Conservation (phyloP, 176 grass and related monocot genomes). For the Eragrostis curvula region DNA sequence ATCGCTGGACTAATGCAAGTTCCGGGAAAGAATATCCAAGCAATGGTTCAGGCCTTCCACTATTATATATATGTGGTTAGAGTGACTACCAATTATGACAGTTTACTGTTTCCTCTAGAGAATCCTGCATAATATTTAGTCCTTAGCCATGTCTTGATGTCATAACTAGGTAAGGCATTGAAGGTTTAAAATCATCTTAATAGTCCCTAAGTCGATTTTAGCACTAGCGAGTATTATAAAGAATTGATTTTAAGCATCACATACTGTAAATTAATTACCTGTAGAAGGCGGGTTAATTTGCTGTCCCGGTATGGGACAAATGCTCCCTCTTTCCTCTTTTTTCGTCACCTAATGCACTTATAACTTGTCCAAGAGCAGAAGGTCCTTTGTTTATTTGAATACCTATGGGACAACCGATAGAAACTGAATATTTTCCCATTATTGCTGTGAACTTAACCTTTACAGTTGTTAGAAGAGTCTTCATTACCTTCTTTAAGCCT, state of each 20-base stretch:
- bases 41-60: constrained; percentile 29
- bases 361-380: constrained; percentile 84
- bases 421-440: constrained; percentile 25
- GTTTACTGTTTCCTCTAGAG: constrained; percentile 87
- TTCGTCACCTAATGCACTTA: constrained; percentile 84
- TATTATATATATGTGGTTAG: neutral
- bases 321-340: constrained; percentile 87
- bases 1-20: constrained; percentile 94
- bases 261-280: constrained; percentile 37
- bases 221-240: neutral
- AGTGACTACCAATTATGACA: constrained; percentile 72
- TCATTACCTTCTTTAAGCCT: constrained; percentile 83
- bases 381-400: constrained; percentile 89
- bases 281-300: constrained; percentile 80
- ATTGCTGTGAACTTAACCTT: constrained; percentile 4
- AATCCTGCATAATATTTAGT: constrained; percentile 54
- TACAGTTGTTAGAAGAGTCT: neutral
- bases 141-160: neutral
- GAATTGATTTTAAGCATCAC: neutral
- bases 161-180: neutral
- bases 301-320: constrained; percentile 82
- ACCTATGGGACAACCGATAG: constrained; percentile 40
- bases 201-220: neutral
- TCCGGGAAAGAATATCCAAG: constrained; percentile 25
- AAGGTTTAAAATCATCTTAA: neutral